Evolutionary conservation across 768 basidiomycete species (phyloP).

Genomic region (Termitomyces sp.): DNA sequence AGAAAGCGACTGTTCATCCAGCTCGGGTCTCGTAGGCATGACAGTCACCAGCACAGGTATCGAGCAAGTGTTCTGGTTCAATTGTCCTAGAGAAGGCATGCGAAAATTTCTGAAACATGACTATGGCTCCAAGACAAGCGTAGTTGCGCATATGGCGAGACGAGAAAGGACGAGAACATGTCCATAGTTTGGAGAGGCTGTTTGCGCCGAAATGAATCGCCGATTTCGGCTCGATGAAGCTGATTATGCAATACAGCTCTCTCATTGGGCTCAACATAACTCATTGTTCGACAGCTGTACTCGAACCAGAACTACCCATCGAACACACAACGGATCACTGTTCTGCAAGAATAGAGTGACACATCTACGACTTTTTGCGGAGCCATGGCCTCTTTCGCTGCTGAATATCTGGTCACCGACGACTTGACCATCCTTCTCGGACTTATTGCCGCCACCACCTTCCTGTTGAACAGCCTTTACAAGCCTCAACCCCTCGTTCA

Average conservation of each 20-base stretch:
- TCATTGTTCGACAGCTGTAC: background rate
- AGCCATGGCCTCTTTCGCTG: constrained; percentile 27
- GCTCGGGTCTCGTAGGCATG: background rate
- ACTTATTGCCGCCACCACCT: constrained; percentile 70
- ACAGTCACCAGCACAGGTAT: background rate
- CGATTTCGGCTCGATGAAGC: background rate
- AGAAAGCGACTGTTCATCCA: background rate
- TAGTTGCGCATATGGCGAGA: background rate
- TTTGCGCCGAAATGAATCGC: background rate
- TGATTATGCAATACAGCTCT: constrained; percentile 13
- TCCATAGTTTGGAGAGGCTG: background rate
- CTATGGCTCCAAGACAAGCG: background rate
- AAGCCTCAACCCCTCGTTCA: constrained; percentile 84
- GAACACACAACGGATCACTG: background rate
- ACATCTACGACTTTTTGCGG: background rate
- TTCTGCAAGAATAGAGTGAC: background rate
- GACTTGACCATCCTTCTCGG: constrained; percentile 76
- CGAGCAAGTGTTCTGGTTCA: background rate
- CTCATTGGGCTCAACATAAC: background rate
- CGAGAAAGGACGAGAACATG: background rate
- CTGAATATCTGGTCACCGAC: constrained; percentile 67
- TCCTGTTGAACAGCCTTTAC: constrained; percentile 73
- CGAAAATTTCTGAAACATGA: background rate
- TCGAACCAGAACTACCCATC: background rate
- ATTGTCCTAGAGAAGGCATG: background rate